Evolutionary conservation across 2,329 filamentous ascomycete species (phyloP).

Genomic region (Phyllosticta citriasiana): DNA sequence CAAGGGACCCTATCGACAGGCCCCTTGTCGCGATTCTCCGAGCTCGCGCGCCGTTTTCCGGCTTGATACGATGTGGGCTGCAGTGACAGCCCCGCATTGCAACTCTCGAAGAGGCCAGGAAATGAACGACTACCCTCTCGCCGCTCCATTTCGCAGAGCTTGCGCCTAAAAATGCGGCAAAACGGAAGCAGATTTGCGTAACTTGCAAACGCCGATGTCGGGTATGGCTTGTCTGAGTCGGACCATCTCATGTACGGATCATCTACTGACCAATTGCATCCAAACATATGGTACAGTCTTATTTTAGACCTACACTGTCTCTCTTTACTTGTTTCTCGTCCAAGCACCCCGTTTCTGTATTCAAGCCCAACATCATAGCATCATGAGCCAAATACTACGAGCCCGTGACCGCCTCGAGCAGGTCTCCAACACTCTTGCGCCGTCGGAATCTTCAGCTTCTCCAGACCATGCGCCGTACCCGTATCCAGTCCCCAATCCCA

Average conservation of each 20-base stretch:
- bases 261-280: background rate
- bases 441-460: background rate
- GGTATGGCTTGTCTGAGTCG: background rate
- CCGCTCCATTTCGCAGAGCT: background rate
- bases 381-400: background rate
- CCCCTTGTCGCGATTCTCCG: conserved; percentile 3
- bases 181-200: background rate
- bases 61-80: conserved; percentile 8
- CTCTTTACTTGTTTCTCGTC: background rate
- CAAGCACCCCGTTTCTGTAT: background rate
- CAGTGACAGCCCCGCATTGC: conserved; percentile 1
- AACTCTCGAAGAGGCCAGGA: background rate
- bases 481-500: conserved; percentile 21
- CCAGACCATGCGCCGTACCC: conserved; percentile 7
- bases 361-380: background rate
- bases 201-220: background rate
- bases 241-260: background rate
- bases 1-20: conserved; percentile 3
- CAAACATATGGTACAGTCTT: background rate
- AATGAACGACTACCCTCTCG: background rate
- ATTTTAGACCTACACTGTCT: background rate
- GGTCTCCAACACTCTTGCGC: background rate
- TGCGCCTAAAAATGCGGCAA: background rate
- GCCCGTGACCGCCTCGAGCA: background rate
- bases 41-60: conserved; percentile 3